phyloP scores from a whole-genome alignment of 148 eudicot species.

The Nepenthes gracilis region DNA sequence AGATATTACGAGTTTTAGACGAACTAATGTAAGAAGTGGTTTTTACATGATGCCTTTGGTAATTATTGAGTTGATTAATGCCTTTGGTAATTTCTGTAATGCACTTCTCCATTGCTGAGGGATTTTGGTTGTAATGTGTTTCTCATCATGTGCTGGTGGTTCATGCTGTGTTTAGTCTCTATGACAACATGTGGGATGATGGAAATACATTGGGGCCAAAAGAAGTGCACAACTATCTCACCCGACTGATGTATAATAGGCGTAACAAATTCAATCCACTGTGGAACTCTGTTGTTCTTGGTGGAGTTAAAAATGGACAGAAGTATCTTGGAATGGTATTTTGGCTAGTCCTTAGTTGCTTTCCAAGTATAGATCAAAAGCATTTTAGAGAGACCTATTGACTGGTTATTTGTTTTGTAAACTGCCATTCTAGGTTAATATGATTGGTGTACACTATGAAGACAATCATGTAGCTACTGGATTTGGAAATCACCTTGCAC shows the following conservation, averaged over 20 bases:
- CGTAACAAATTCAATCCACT: conserved; percentile 93
- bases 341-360: background rate
- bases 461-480: conserved; percentile 92
- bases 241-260: conserved; percentile 82
- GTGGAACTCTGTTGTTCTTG: conserved; percentile 95
- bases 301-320: conserved; percentile 89
- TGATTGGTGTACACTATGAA: conserved; percentile 94
- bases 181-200: conserved; percentile 99
- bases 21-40: conserved; percentile 67
- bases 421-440: conserved; percentile 49
- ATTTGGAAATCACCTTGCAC: conserved; percentile 88
- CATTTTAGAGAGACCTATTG: background rate
- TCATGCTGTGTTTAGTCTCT: conserved; percentile 35
- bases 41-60: background rate
- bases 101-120: conserved; percentile 1
- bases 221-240: conserved; percentile 81
- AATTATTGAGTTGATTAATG: background rate
- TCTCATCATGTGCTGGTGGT: conserved; percentile 1
- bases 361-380: background rate
- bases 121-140: conserved; percentile 1
- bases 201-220: conserved; percentile 92
- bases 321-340: conserved; percentile 88
- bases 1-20: conserved; percentile 66
- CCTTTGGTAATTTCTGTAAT: background rate
- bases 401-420: background rate